phyloP scores from a whole-genome alignment of 768 basidiomycete genomes.

The Hygrocybe coccinea region DNA sequence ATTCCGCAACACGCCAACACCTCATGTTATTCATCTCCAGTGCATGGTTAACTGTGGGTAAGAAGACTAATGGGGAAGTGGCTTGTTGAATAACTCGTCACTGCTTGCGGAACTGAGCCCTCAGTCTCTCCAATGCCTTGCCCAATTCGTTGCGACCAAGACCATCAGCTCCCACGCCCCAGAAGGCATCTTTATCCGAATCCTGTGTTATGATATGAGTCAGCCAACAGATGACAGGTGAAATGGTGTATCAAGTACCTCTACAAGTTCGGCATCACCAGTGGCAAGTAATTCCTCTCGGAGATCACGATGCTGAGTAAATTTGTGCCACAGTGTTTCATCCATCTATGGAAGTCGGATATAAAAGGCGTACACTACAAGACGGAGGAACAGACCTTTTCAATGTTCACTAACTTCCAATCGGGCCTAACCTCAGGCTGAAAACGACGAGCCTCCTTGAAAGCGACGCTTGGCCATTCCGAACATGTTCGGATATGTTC shows the following conservation, averaged over 20 bases:
- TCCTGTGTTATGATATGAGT: constrained; percentile 35
- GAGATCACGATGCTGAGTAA: constrained; percentile 62
- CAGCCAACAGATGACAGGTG: neutral
- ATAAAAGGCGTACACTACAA: neutral
- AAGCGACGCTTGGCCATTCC: constrained; percentile 57
- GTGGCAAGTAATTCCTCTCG: constrained; percentile 57
- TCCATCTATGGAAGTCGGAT: constrained; percentile 51
- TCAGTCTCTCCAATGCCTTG: constrained; percentile 59
- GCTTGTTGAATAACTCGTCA: neutral
- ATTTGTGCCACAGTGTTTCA: constrained; percentile 58
- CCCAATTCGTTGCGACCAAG: constrained; percentile 71
- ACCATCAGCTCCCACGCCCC: constrained; percentile 67
- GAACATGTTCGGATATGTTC: constrained; percentile 66
- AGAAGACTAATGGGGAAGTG: neutral
- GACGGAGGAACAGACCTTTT: constrained; percentile 39
- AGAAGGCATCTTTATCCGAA: constrained; percentile 73
- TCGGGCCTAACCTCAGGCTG: constrained; percentile 57
- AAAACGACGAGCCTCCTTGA: constrained; percentile 62
- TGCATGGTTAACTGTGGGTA: neutral
- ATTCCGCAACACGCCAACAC: neutral
- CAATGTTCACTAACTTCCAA: constrained; percentile 66
- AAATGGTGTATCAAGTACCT: constrained; percentile 38
- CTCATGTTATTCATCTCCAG: neutral
- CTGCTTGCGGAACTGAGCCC: constrained; percentile 45
- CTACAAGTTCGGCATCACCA: constrained; percentile 61